Evolutionary conservation across 441 rosid genomes (phyloP).

Genomic region (Aleurites moluccanus): DNA sequence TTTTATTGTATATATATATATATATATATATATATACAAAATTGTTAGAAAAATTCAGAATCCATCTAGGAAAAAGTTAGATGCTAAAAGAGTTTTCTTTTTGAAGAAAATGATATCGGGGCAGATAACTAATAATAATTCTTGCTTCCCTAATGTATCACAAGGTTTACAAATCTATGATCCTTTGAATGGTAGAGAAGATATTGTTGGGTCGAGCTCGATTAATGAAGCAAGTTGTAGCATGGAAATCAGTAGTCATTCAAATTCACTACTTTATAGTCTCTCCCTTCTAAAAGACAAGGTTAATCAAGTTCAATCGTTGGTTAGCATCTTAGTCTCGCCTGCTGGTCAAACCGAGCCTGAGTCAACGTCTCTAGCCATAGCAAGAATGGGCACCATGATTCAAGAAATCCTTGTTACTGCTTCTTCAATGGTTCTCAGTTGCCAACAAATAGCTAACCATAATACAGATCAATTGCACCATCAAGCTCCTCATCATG

Average conservation of each 20-base stretch:
- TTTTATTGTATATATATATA: not conserved
- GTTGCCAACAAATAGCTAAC: conserved; percentile 60
- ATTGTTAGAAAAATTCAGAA: not conserved
- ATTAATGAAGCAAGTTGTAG: conserved; percentile 24
- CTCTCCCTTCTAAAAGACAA: conserved; percentile 63
- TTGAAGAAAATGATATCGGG: conserved; percentile 29
- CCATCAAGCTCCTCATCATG: not conserved
- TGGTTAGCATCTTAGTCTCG: conserved; percentile 41
- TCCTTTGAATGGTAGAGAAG: not conserved
- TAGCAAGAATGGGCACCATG: conserved; percentile 44
- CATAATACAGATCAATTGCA: conserved; percentile 18
- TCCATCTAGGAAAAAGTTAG: conserved; percentile 6
- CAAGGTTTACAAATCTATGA: conserved; percentile 32
- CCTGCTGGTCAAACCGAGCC: conserved; percentile 17
- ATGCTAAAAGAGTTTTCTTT: not conserved
- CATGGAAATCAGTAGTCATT: not conserved
- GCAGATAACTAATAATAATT: not conserved
- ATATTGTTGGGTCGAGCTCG: conserved; percentile 27
- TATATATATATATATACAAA: not conserved
- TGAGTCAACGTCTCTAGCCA: conserved; percentile 44
- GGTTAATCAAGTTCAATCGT: conserved; percentile 57
- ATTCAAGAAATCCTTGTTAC: conserved; percentile 61
- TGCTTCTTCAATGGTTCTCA: conserved; percentile 61
- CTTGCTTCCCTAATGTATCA: conserved; percentile 32
- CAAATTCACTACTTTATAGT: conserved; percentile 51